Conservation (phyloP, 2,329 filamentous ascomycete genomes). For the Sporothrix mexicana region DNA sequence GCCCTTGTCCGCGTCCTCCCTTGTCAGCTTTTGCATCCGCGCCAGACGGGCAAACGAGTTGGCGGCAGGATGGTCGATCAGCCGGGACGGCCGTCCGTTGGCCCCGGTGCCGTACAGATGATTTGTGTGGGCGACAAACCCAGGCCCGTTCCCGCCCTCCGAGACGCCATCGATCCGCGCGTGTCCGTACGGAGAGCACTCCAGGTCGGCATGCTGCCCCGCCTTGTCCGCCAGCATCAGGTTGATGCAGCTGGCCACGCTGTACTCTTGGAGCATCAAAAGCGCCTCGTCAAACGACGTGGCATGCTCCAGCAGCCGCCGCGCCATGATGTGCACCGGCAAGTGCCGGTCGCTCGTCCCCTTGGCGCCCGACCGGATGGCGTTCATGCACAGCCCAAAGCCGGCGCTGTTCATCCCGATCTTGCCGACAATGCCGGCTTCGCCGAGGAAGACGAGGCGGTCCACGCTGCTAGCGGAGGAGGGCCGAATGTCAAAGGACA, state of each 20-base stretch:
- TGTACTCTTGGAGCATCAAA: not conserved
- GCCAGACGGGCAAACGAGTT: constrained; percentile 29
- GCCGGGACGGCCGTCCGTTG: not conserved
- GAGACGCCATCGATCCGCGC: not conserved
- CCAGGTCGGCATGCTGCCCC: constrained; percentile 16
- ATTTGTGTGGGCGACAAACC: constrained; percentile 27
- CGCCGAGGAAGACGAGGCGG: constrained; percentile 34
- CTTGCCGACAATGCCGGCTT: constrained; percentile 32
- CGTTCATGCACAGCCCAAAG: constrained; percentile 32
- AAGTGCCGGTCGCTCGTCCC: constrained; percentile 6
- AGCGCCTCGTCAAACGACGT: not conserved
- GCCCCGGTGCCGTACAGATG: constrained; percentile 22
- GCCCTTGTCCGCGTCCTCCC: not conserved
- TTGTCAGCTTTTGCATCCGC: constrained; percentile 21
- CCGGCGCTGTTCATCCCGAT: constrained; percentile 30
- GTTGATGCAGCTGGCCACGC: constrained; percentile 25
- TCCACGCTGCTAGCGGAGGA: not conserved
- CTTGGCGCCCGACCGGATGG: constrained; percentile 29
- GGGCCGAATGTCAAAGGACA: constrained; percentile 25
- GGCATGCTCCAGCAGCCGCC: constrained; percentile 16
- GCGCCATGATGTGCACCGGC: constrained; percentile 31
- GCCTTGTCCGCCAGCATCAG: constrained; percentile 26
- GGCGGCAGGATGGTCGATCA: constrained; percentile 25
- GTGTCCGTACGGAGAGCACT: constrained; percentile 29
- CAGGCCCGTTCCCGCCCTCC: not conserved